Percentiles rank a stretch among this genome's conserved stretches.
Conservation (phyloP, 495 filamentous ascomycete genomes). For the Aspergillus carlsbadensis region DNA sequence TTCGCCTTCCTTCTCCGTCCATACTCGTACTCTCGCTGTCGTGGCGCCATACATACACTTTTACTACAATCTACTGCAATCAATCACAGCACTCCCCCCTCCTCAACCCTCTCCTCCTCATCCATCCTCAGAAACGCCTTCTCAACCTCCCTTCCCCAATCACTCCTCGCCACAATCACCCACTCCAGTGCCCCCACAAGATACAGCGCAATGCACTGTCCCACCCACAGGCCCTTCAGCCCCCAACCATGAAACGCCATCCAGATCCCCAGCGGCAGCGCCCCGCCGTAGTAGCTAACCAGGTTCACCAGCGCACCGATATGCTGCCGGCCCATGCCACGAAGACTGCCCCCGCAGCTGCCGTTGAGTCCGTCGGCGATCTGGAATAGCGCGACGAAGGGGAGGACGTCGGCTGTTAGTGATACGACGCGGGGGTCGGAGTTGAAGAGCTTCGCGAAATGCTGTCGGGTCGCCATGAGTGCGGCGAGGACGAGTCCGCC, state of each 20-base stretch:
- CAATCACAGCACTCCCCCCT: slow-evolving; percentile 16
- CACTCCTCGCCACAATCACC: slow-evolving; percentile 73
- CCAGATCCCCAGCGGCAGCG: slow-evolving; percentile 79
- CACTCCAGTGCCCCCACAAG: slow-evolving; percentile 79
- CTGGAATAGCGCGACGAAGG: slow-evolving; percentile 90
- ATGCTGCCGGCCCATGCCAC: slow-evolving; percentile 89
- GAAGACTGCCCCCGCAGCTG: slow-evolving; percentile 75
- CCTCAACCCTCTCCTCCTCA: slow-evolving; percentile 48
- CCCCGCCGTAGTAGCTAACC: slow-evolving; percentile 85
- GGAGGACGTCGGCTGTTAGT: slow-evolving; percentile 80
- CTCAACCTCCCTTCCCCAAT: slow-evolving; percentile 76
- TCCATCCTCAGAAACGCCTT: slow-evolving; percentile 80
- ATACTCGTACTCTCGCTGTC: slow-evolving; percentile 1
- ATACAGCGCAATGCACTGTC: slow-evolving; percentile 87
- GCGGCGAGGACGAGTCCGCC: slow-evolving; percentile 68
- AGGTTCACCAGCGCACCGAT: slow-evolving; percentile 86
- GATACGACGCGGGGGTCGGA: slow-evolving; percentile 70
- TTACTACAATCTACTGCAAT: too few relatives aligned
- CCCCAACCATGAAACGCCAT: slow-evolving; percentile 91
- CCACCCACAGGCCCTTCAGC: slow-evolving; percentile 79
- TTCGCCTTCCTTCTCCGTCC: slow-evolving; percentile 7
- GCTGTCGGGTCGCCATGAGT: slow-evolving; percentile 70
- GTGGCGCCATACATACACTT: slow-evolving; percentile 2
- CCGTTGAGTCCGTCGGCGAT: slow-evolving; percentile 89
- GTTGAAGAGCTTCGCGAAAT: slow-evolving; percentile 85